Evolutionary conservation across 2,329 filamentous ascomycete genomes (phyloP).

Genomic region (Aspergillus sp.): DNA sequence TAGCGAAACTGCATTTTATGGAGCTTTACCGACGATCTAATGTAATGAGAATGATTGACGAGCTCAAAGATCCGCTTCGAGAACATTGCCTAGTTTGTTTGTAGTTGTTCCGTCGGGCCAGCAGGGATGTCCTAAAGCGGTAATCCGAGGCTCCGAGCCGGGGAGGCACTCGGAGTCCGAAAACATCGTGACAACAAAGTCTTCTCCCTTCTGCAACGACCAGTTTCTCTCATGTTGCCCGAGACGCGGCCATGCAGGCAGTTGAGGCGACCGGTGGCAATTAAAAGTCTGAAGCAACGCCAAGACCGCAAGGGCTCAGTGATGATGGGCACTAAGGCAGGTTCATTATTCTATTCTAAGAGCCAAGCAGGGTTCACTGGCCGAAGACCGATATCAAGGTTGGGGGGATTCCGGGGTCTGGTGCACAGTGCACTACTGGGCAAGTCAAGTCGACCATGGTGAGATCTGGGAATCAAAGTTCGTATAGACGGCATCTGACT

Average conservation of each 20-base stretch:
- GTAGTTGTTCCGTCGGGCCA: neutral
- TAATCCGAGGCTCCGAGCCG: constrained; percentile 7
- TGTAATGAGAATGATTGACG: constrained; percentile 1
- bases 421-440: too few species aligned
- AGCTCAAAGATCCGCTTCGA: neutral
- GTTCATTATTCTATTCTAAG: neutral
- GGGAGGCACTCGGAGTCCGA: neutral
- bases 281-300: neutral
- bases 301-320: neutral
- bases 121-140: constrained; percentile 13
- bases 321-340: neutral
- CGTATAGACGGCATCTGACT: neutral
- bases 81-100: neutral
- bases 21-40: neutral
- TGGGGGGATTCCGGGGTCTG: neutral
- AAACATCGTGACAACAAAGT: neutral
- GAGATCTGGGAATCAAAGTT: neutral
- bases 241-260: neutral
- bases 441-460: too few species aligned
- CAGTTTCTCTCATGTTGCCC: neutral
- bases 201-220: too few species aligned
- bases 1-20: neutral
- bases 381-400: neutral
- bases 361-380: neutral
- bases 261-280: neutral